Percentiles rank a stretch among this genome's conserved stretches.
phyloP scores from a whole-genome alignment of 768 basidiomycete genomes.

The Trametes gibbosa region DNA sequence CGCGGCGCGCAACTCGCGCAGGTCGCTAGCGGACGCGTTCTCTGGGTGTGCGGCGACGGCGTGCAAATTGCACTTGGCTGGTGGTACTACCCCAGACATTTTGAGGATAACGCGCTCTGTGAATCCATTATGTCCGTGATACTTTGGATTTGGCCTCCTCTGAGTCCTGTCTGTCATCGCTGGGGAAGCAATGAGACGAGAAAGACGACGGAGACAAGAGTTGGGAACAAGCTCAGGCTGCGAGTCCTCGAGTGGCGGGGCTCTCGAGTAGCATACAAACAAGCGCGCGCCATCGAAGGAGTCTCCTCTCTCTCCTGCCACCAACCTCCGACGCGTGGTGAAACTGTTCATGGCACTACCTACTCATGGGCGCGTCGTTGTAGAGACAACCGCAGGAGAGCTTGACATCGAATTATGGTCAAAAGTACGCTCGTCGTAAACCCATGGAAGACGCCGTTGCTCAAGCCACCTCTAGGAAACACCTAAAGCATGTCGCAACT shows the following conservation, averaged over 20 bases:
- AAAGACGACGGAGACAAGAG: too few species aligned
- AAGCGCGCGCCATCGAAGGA: conserved; percentile 5
- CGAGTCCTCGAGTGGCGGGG: background rate
- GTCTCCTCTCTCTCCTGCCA: background rate
- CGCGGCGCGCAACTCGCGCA: conserved; percentile 18
- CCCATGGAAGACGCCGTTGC: background rate
- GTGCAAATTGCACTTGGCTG: conserved; percentile 17
- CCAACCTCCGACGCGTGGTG: background rate
- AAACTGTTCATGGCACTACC: conserved; percentile 65
- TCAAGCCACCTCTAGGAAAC: conserved; percentile 59
- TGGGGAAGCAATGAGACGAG: too few species aligned
- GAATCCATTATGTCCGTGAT: conserved; percentile 6
- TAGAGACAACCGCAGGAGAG: conserved; percentile 88
- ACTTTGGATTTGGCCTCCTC: background rate
- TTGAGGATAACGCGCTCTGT: conserved; percentile 3
- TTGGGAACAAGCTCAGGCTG: background rate
- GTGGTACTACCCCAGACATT: conserved; percentile 1
- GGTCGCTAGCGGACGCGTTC: conserved; percentile 3
- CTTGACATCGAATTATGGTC: conserved; percentile 91
- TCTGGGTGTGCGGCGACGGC: conserved; percentile 1
- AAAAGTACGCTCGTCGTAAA: conserved; percentile 49
- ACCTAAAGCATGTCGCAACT: conserved; percentile 91
- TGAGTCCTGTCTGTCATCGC: background rate
- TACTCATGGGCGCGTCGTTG: conserved; percentile 80
- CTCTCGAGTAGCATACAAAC: too few species aligned